phyloP scores from a whole-genome alignment of 2,329 filamentous ascomycete genomes.

The Epichloe aotearoae region DNA sequence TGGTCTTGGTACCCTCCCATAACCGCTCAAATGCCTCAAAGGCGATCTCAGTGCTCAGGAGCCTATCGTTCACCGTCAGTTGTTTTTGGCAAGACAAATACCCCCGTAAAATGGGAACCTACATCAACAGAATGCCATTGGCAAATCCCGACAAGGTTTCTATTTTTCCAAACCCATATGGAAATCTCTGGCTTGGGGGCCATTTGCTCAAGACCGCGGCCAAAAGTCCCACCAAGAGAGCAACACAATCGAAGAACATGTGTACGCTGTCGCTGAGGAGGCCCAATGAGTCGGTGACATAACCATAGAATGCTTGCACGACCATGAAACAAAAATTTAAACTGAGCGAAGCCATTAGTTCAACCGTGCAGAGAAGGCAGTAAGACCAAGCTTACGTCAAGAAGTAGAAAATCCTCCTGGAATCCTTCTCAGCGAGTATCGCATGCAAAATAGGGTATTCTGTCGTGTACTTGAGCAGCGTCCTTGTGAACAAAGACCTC shows the following conservation, averaged over 20 bases:
- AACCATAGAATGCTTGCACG: conserved; percentile 88
- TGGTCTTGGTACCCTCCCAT: conserved; percentile 69
- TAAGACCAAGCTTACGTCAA: conserved; percentile 52
- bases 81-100: background rate
- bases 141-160: conserved; percentile 93
- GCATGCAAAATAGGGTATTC: conserved; percentile 69
- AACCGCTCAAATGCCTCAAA: conserved; percentile 87
- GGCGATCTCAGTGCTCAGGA: conserved; percentile 91
- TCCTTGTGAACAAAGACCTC: conserved; percentile 57
- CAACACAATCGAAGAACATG: conserved; percentile 98
- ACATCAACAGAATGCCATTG: conserved; percentile 91
- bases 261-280: conserved; percentile 94
- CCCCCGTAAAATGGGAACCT: conserved; percentile 17
- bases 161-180: conserved; percentile 93
- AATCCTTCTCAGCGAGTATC: conserved; percentile 83
- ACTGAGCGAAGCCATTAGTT: conserved; percentile 28
- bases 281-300: conserved; percentile 82
- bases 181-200: conserved; percentile 78
- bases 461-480: conserved; percentile 56
- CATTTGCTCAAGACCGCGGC: conserved; percentile 94
- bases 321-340: conserved; percentile 93
- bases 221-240: conserved; percentile 76
- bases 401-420: conserved; percentile 91
- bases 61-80: conserved; percentile 30
- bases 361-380: background rate